Evolutionary conservation across 306 rosid species (phyloP), one percentile per base, ranked within the genome.

Genomic region (Dryas octopetala): DNA sequence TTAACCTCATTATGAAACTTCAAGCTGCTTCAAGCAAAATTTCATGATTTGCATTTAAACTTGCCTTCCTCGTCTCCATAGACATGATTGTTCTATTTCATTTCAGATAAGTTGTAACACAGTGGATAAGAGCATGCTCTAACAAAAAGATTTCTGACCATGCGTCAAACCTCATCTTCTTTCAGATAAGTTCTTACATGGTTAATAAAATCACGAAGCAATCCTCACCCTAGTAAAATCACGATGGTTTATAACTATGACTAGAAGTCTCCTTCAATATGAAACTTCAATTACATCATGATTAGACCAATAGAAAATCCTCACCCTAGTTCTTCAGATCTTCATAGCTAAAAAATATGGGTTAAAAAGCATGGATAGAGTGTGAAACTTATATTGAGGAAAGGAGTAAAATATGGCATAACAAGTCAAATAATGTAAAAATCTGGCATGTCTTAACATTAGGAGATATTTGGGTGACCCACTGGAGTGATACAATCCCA

Each of bases 261-360:
- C 43, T 41, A 69, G 45, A 45, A 41, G 17, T 60, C 46, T 49
- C 13, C 1, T 68, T 9, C 5, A 43, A 46, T 3, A 47, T 5
- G 32, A 74, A 26, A 46, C 40, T 43, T 50, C 50, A 49, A 41
- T 44, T 68, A 61, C 17, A 28, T 40, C 54, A 9, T 7, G 10
- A 51, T 17, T 41, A 17, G 49, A 73, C 40, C 44, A 53, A 59
- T 5, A 43, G 43, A 44, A 71, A 65, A 64, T 66, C 43, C 26
- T 26, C 54, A 68, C 11, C 55, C 53, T 68, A 43, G 61, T 70
- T 70, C 66, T 44, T 16, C 11, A 4, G 28, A 76, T 15, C 62
- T 55, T 52, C 52, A 1, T n/a, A 38, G 47, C 66, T 44, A 23
- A 43, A 5, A 12, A 26, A 55, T 61, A 71, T 3, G 57, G 55